Percentiles rank a stretch among this genome's conserved stretches.
Evolutionary conservation across 1,284 basidiomycete species (phyloP).

Genomic region (Ustilago lituana): DNA sequence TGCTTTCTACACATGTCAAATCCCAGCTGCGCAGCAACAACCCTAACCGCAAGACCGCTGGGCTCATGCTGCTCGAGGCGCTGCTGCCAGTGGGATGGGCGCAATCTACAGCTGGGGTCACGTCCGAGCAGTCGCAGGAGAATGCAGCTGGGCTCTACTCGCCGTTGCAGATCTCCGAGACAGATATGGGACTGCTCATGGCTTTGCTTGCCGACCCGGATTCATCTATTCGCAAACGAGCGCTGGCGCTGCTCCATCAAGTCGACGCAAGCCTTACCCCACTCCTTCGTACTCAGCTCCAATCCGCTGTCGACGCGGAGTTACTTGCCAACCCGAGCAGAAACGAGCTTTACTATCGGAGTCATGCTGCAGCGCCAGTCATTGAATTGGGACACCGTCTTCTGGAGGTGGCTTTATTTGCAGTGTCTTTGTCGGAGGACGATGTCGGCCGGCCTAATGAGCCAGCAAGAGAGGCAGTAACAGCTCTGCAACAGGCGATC

Average conservation of each 20-base stretch:
- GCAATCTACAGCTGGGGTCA: background rate
- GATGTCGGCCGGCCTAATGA: background rate
- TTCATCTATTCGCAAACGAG: conserved; percentile 18
- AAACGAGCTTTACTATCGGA: background rate
- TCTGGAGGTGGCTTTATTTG: conserved; percentile 16
- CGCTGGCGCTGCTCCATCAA: conserved; percentile 19
- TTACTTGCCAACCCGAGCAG: background rate
- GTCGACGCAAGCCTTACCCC: conserved; percentile 16
- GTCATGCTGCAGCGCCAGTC: background rate
- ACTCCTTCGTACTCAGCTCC: conserved; percentile 27
- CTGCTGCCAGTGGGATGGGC: conserved; percentile 35
- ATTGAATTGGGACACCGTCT: conserved; percentile 9
- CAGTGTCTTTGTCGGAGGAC: background rate
- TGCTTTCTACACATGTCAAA: conserved; percentile 23
- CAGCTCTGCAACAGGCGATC: conserved; percentile 8
- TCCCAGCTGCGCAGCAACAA: conserved; percentile 35
- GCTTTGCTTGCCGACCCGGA: conserved; percentile 27
- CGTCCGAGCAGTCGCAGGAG: background rate
- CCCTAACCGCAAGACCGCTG: conserved; percentile 33
- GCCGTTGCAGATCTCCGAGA: conserved; percentile 21
- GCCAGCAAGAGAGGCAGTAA: background rate
- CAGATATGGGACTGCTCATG: conserved; percentile 37
- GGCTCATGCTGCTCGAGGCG: conserved; percentile 23
- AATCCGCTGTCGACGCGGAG: conserved; percentile 10
- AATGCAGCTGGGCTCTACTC: background rate